Evolutionary conservation across 2,329 filamentous ascomycete genomes (phyloP), one percentile per base, ranked within the genome.

Genomic region (Clonostachys byssicola): DNA sequence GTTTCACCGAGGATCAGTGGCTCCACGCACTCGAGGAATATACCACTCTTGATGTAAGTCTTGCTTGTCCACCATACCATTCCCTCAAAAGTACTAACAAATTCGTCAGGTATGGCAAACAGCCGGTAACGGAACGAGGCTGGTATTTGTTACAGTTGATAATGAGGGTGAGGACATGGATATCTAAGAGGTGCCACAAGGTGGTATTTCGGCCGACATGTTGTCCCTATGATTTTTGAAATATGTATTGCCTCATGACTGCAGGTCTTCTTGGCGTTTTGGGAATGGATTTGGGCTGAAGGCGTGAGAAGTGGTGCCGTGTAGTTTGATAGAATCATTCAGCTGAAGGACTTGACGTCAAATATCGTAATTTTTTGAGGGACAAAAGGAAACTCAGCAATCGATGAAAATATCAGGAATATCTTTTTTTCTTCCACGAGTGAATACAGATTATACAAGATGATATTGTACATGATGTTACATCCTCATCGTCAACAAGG

Each of bases 1-100:
- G 94, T 4, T 99, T 96, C 67, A 99, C 92, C 1, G 86, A 91
- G 54, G 90, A 97, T 67, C 92, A 99, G 67, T 91, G 96, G 72
- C 78, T 88, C 60, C 80, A 81, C 56, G 86, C 92, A 17, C 77
- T 99, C 62, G 86, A 96, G 52, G 92, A 96, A 73, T 97, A 99
- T 68, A 85, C 89, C 4, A 75, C 81, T 54, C 72, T 95, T 51
- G 88, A 96, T 74, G 94, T 97, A 75, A 89, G 92, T 86, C 54
- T 60, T 47, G 3, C 38, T 10, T 18, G 40, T 18, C n/a, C 33
- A 34, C 14, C 30, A 23, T 18, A 17, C 2, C 9, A 30, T 1
- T 39, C 12, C 36, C n/a, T 18, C 7, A 39, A 12, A 8, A 5
- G 18, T n/a, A 40, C 34, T 23, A 6, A 18, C 42, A 20, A n/a